A percentile compares a stretch with the other conserved stretches of the same genome.
Conservation (phyloP, 495 filamentous ascomycete species). For the Penicillium lagena region DNA sequence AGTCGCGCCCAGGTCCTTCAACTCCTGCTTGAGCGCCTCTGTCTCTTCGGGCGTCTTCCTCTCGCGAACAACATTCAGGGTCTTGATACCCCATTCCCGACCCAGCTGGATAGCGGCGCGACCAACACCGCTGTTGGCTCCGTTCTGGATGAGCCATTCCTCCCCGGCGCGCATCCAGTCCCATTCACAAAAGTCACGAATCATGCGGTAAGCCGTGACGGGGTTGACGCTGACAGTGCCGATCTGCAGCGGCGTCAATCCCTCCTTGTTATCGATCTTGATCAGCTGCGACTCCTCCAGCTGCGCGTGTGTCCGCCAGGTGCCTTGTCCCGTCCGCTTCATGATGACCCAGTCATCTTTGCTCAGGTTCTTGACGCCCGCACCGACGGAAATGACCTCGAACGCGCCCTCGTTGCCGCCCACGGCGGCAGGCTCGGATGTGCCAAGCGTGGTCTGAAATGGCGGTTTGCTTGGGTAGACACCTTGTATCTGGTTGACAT, state of each 20-base stretch:
- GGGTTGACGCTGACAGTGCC: constrained; percentile 89
- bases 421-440: constrained; percentile 62
- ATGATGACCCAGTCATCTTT: constrained; percentile 93
- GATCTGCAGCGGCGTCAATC: constrained; percentile 65
- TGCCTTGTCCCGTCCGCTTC: constrained; percentile 71
- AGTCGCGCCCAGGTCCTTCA: constrained; percentile 66
- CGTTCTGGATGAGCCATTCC: constrained; percentile 94
- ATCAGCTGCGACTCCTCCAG: constrained; percentile 58
- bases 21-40: constrained; percentile 60
- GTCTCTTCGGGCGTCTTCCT: constrained; percentile 55
- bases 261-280: constrained; percentile 58
- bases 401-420: constrained; percentile 90
- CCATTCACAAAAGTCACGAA: constrained; percentile 70
- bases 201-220: constrained; percentile 86
- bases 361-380: constrained; percentile 43
- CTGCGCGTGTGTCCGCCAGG: constrained; percentile 87
- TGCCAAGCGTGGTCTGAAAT: constrained; percentile 69
- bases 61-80: constrained; percentile 77
- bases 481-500: constrained; percentile 95
- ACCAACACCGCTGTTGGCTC: constrained; percentile 89
- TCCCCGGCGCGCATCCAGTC: constrained; percentile 41
- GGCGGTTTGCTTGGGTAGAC: constrained; percentile 83
- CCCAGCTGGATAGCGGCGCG: constrained; percentile 82
- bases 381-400: constrained; percentile 66
- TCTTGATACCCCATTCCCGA: constrained; percentile 74